Evolutionary conservation across 1,139 yeast species (phyloP).

Genomic region (Nakaseomyces uthaithaninus): DNA sequence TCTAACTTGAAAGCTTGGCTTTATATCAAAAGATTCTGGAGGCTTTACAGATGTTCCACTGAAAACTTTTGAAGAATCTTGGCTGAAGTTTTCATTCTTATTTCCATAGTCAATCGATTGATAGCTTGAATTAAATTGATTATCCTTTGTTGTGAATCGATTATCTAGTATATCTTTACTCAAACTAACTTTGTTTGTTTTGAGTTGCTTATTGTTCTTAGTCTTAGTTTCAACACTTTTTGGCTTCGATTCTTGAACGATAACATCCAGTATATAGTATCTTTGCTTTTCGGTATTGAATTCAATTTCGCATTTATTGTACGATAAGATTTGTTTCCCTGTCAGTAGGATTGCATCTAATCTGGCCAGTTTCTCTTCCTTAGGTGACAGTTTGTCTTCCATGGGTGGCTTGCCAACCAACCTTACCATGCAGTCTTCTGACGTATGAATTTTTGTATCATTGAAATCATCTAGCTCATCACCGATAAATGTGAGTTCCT

Average conservation of each 20-base stretch:
- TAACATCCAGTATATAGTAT: neutral
- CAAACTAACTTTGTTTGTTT: constrained; percentile 7
- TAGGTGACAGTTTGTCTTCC: constrained; percentile 20
- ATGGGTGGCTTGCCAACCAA: constrained; percentile 25
- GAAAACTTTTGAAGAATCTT: constrained; percentile 18
- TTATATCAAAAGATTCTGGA: constrained; percentile 22
- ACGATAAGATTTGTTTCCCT: constrained; percentile 30
- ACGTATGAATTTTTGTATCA: constrained; percentile 36
- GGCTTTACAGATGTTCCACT: constrained; percentile 31
- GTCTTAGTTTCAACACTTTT: neutral
- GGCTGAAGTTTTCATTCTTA: neutral
- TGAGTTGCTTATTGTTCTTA: constrained; percentile 7
- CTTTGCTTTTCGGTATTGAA: constrained; percentile 14
- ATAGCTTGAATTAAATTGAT: neutral
- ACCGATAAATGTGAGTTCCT: constrained; percentile 50
- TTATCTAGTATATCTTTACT: constrained; percentile 5
- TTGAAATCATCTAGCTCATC: constrained; percentile 52
- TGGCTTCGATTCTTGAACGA: neutral
- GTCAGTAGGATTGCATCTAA: constrained; percentile 34
- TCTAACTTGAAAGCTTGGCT: constrained; percentile 18
- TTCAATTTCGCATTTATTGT: constrained; percentile 32
- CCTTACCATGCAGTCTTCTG: constrained; percentile 27
- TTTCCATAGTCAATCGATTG: neutral
- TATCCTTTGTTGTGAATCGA: neutral
- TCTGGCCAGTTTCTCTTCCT: constrained; percentile 34